These are phyloP conservation scores for Rickenella mellea DNA, from an alignment of 768 basidiomycete species.

Conservation along the genomic window DNA sequence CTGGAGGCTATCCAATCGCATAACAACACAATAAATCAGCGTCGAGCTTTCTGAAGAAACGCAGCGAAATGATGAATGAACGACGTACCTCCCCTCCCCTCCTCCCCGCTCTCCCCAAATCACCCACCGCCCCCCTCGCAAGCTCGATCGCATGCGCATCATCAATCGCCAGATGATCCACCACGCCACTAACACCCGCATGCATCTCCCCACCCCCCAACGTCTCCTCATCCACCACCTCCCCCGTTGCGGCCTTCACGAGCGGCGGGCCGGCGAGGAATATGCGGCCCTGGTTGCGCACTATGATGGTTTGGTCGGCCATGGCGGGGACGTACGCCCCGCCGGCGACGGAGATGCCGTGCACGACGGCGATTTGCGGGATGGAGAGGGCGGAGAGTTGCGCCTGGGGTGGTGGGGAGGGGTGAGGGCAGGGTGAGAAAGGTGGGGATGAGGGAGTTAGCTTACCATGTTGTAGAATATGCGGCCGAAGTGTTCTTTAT, in stretches of 20 bases:
- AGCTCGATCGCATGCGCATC: conserved; percentile 82
- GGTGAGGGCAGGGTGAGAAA: conserved; percentile 2
- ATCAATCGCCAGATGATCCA: conserved; percentile 77
- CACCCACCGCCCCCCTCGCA: conserved; percentile 67
- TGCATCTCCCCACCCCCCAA: conserved; percentile 90
- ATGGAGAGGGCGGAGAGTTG: conserved; percentile 90
- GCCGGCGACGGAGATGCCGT: conserved; percentile 90
- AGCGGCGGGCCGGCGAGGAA: conserved; percentile 93
- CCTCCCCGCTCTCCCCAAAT: conserved; percentile 59
- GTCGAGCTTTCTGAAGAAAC: background rate
- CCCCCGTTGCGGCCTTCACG: conserved; percentile 91
- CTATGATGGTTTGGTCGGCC: conserved; percentile 91
- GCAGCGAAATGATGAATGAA: background rate
- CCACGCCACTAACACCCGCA: conserved; percentile 83
- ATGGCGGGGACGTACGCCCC: conserved; percentile 95
- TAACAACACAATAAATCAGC: background rate
- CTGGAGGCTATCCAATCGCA: conserved; percentile 37
- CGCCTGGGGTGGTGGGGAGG: conserved; percentile 36
- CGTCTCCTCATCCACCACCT: conserved; percentile 86
- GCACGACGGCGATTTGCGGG: conserved; percentile 87
- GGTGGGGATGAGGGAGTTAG: background rate
- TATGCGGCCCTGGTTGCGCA: conserved; percentile 84
- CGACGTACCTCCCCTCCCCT: conserved; percentile 35
- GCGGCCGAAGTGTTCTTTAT: conserved; percentile 90
- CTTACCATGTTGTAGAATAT: conserved; percentile 96